Evolutionary conservation across 768 basidiomycete genomes (phyloP).

Genomic region (Tricholoma hemisulphureum): DNA sequence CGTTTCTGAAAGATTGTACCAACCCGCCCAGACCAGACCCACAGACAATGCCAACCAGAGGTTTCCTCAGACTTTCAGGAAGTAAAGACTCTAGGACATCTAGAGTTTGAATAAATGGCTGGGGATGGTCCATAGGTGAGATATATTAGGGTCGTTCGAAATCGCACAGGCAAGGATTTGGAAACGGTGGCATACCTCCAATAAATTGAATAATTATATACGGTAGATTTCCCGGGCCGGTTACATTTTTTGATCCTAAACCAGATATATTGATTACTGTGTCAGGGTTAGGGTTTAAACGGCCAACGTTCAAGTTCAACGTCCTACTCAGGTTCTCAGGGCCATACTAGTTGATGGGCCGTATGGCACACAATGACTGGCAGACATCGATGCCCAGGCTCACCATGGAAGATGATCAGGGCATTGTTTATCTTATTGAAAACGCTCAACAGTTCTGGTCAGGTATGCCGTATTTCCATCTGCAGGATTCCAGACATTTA

Average conservation of each 20-base stretch:
- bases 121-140: neutral
- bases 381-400: conserved; percentile 29
- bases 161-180: no score
- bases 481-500: neutral
- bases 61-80: conserved; percentile 39
- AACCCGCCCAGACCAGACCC: conserved; percentile 83
- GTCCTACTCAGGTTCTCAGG: no score
- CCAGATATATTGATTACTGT: no score
- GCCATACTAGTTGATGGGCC: neutral
- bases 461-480: conserved; percentile 46
- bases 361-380: conserved; percentile 28
- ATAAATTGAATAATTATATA: no score
- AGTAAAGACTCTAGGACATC: conserved; percentile 32
- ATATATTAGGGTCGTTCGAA: no score
- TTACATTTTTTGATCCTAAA: no score
- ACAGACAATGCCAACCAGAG: conserved; percentile 80
- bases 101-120: conserved; percentile 27
- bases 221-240: no score
- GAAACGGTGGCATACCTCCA: no score
- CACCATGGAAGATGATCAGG: conserved; percentile 66
- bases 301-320: no score
- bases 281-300: no score
- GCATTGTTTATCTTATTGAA: conserved; percentile 79
- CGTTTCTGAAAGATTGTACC: conserved; percentile 55
- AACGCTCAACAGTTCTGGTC: conserved; percentile 90